Conservation (phyloP, 2,329 filamentous ascomycete genomes). For the Pezicula neosporulosa region DNA sequence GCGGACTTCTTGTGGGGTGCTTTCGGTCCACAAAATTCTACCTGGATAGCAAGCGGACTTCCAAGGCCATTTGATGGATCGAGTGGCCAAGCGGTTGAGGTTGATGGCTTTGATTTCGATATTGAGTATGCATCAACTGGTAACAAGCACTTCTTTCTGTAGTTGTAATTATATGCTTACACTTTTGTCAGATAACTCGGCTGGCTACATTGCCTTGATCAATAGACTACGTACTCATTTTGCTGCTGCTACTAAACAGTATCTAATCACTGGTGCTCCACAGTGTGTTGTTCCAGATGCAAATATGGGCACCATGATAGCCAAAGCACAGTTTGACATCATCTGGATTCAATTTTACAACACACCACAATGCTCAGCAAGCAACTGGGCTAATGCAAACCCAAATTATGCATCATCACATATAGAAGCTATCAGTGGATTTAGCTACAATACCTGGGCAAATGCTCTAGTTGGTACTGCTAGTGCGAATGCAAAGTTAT, state of each 20-base stretch:
- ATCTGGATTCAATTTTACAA: constrained; percentile 15
- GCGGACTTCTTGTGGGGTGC: constrained; percentile 32
- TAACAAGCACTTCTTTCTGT: neutral
- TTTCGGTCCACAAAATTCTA: constrained; percentile 29
- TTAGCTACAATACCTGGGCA: constrained; percentile 7
- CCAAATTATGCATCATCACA: constrained; percentile 3
- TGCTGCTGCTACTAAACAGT: constrained; percentile 3
- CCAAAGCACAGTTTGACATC: constrained; percentile 7
- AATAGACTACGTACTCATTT: constrained; percentile 9
- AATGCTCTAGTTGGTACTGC: constrained; percentile 1
- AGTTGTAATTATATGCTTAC: neutral
- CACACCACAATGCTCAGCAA: constrained; percentile 9
- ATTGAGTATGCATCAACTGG: constrained; percentile 9
- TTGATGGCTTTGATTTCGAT: constrained; percentile 17
- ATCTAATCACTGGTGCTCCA: constrained; percentile 12
- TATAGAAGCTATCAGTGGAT: neutral
- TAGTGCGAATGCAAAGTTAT: constrained; percentile 11
- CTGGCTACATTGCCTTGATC: constrained; percentile 10
- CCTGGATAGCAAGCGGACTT: constrained; percentile 21
- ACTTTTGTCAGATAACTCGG: constrained; percentile 2
- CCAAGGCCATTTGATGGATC: constrained; percentile 11
- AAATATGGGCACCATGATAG: constrained; percentile 15
- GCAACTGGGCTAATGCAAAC: constrained; percentile 8
- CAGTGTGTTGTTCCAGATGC: constrained; percentile 11
- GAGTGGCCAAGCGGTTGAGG: neutral